Evolutionary conservation across 2,329 filamentous ascomycete genomes (phyloP), one percentile per base, ranked within the genome.

Genomic region (Coniochaeta hoffmannii): DNA sequence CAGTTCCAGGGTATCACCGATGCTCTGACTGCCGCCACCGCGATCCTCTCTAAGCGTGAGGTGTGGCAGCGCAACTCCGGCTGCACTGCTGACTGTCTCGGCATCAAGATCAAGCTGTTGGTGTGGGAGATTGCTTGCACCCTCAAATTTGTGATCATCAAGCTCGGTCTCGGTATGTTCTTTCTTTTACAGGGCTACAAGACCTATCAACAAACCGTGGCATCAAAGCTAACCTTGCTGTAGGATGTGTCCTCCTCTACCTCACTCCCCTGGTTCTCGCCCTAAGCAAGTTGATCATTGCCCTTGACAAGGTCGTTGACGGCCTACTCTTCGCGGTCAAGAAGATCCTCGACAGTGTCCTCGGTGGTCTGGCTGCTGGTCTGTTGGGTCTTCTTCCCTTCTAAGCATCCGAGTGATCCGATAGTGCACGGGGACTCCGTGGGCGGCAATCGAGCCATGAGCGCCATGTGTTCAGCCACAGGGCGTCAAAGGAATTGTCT

Each of bases 111-210:
- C 36, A 57, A 61, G 57, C 35, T 59, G 24, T 55, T 66, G 30
- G 59, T 64, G n/a, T 61, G 52, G 54, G 64, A 66, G 62, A 59
- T 66, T 32, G 53, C 56, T 15, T 63, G 56, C 56, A 66, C 64
- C 12, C 56, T 66, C 51, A 63, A 63, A 59, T 57, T 62, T 53
- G 49, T 66, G n/a, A 57, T 65, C 22, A 51, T 56, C 49, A 65
- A 66, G 64, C 57, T 66, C 24, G 64, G 64, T 52, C 59, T 66
- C n/a, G 59, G 64, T 65, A 59, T 55, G 62, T 58, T 22, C 36
- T 28, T 12, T 34, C 6, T 22, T 9, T 53, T 22, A 3, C 3
- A 28, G 10, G 6, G 12, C 12, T 28, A n/a, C n/a, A 8, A 1
- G 19, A 28, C 26, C n/a, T n/a, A n/a, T n/a, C n/a, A n/a, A 36